A percentile compares a stretch with the other conserved stretches of the same genome.
Evolutionary conservation across 352 stramenopile species (phyloP).

Genomic region (Pythium graminicola): DNA sequence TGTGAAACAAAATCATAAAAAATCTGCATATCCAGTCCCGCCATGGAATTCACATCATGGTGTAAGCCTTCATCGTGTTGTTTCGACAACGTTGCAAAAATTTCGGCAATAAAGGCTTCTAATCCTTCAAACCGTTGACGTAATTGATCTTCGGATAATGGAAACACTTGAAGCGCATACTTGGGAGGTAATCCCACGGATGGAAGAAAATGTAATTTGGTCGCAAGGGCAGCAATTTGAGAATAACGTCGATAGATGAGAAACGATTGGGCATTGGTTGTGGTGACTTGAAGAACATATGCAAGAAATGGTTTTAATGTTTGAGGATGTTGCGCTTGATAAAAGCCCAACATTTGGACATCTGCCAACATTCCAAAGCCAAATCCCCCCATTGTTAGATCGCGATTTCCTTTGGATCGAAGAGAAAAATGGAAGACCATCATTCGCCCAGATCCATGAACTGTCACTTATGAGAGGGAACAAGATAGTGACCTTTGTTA

Average conservation of each 20-base stretch:
- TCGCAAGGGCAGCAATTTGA: slow-evolving; percentile 53
- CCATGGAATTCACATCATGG: slow-evolving; percentile 48
- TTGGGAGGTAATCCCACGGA: slow-evolving; percentile 66
- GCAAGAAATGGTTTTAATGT: slow-evolving; percentile 51
- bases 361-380: slow-evolving; percentile 56
- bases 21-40: slow-evolving; percentile 76
- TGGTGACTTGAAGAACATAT: slow-evolving; percentile 69
- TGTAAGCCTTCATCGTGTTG: slow-evolving; percentile 52
- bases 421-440: slow-evolving; percentile 11
- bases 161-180: slow-evolving; percentile 75
- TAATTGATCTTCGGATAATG: slow-evolving; percentile 53
- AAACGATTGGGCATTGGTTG: slow-evolving; percentile 33
- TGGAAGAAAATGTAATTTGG: slow-evolving; percentile 64
- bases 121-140: slow-evolving; percentile 64
- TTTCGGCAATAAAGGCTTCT: slow-evolving; percentile 42
- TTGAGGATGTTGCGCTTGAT: slow-evolving; percentile 51
- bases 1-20: slow-evolving; percentile 70
- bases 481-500: no score
- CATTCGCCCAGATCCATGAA: slow-evolving; percentile 5
- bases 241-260: slow-evolving; percentile 79
- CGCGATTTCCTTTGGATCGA: background rate
- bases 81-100: slow-evolving; percentile 36
- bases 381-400: slow-evolving; percentile 32
- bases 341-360: slow-evolving; percentile 78
- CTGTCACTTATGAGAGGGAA: background rate